phyloP scores from a whole-genome alignment of 2,329 filamentous ascomycete species.

The Ophiocordyceps australis region DNA sequence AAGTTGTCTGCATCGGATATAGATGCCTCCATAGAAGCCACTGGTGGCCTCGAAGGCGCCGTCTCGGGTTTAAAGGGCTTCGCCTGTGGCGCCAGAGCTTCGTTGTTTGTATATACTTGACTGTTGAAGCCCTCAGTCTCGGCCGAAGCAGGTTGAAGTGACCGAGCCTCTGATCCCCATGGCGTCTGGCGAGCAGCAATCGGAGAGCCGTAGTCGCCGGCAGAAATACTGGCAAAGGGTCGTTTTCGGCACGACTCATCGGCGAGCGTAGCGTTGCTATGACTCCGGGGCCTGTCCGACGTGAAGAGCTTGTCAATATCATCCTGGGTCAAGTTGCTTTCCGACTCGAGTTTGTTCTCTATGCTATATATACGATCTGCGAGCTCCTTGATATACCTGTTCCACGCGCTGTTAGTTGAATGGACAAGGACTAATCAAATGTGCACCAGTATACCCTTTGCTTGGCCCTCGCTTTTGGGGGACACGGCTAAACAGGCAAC shows the following conservation, averaged over 20 bases:
- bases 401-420: no score
- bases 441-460: constrained; percentile 44
- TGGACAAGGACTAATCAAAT: no score
- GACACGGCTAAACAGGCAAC: constrained; percentile 70
- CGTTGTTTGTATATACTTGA: constrained; percentile 16
- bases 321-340: constrained; percentile 22
- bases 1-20: constrained; percentile 14
- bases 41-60: constrained; percentile 16
- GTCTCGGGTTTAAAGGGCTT: constrained; percentile 18
- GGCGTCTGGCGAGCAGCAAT: constrained; percentile 20
- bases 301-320: constrained; percentile 24
- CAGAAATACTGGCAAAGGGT: constrained; percentile 28
- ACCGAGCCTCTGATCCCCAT: constrained; percentile 29
- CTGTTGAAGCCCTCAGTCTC: constrained; percentile 13
- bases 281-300: constrained; percentile 13
- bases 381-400: constrained; percentile 81
- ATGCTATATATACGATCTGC: constrained; percentile 70
- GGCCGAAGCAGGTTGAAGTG: constrained; percentile 20
- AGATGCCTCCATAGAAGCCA: constrained; percentile 14
- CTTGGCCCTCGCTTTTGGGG: constrained; percentile 79
- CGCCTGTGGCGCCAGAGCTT: constrained; percentile 27
- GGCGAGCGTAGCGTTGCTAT: constrained; percentile 7
- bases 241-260: constrained; percentile 21
- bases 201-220: constrained; percentile 20
- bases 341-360: constrained; percentile 54